These are phyloP conservation scores for Entelexis sorbosivorans DNA, from an alignment of 1,139 yeast species.

Conservation along the genomic window DNA sequence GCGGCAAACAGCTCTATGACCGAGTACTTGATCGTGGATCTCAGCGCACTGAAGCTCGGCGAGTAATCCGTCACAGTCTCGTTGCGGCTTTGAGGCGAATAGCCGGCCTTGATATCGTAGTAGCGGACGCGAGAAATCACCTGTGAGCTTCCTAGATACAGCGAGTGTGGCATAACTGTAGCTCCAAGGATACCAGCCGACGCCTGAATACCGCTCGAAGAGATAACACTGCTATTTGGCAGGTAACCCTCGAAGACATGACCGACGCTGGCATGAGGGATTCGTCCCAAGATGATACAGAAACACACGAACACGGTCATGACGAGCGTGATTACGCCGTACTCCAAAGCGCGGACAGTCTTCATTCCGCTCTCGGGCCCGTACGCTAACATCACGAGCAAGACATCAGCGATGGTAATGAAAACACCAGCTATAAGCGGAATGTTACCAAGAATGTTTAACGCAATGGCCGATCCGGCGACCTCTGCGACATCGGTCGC, in stretches of 20 bases:
- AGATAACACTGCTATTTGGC: conserved; percentile 54
- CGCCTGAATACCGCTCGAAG: conserved; percentile 54
- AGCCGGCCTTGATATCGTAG: conserved; percentile 36
- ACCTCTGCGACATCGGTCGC: conserved; percentile 85
- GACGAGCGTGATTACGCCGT: conserved; percentile 55
- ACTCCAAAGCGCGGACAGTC: conserved; percentile 56
- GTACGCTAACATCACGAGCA: conserved; percentile 64
- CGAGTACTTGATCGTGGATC: conserved; percentile 55
- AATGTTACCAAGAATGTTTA: conserved; percentile 53
- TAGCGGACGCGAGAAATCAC: conserved; percentile 63
- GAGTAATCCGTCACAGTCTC: conserved; percentile 39
- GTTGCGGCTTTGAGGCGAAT: conserved; percentile 27
- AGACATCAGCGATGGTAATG: conserved; percentile 59
- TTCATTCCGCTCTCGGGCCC: conserved; percentile 57
- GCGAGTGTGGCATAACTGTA: conserved; percentile 73
- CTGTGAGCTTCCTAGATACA: conserved; percentile 63
- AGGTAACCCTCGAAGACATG: conserved; percentile 57
- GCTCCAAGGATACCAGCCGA: conserved; percentile 75
- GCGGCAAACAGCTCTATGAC: conserved; percentile 55
- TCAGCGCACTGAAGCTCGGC: conserved; percentile 56
- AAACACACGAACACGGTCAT: conserved; percentile 61
- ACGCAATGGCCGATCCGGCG: conserved; percentile 76
- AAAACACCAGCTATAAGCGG: conserved; percentile 74
- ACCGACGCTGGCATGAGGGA: conserved; percentile 40
- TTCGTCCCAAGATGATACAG: conserved; percentile 51